Evolutionary conservation across 164 flowering plant species (phyloP), one percentile per base, ranked within the genome.

Genomic region (Echeveria elegans): DNA sequence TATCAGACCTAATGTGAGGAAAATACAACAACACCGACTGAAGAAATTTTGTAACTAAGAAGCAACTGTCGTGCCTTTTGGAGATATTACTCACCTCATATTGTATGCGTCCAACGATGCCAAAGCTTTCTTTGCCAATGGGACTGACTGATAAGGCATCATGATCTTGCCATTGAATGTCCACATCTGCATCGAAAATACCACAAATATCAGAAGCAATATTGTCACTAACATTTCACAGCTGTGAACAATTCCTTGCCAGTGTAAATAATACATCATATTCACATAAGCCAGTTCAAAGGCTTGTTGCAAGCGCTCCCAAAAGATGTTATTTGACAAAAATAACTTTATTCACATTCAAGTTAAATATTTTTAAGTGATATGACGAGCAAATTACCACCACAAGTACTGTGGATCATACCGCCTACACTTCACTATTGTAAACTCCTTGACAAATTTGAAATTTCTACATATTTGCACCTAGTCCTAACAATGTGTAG

Each of bases 51-150:
- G n/a, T 34, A 37, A 24, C 14, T 11, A 50, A 21, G 8, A 66
- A 34, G 29, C 29, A 53, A 53, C n/a, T n/a, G n/a, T n/a, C n/a
- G n/a, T n/a, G n/a, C n/a, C n/a, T n/a, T n/a, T n/a, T n/a, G n/a
- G n/a, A n/a, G n/a, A n/a, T 24, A n/a, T 29, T 15, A 18, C 72
- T 74, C 34, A 88, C 96, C 88, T 89, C 96, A 67, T 81, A 92
- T 56, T 76, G 72, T 61, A 81, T 85, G 70, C 60, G 80, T 24
- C 90, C 84, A 61, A 83, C 85, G 65, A 86, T 68, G 36, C 87
- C 88, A 75, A 67, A 75, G 69, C 78, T 84, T 62, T 80, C 85
- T 67, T 59, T 72, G 9, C 32, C 62, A 38, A 83, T 68, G 36
- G 70, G 83, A 37, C 45, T 78, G 36, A 92, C 78, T 63, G 48